Base-by-base conservation (phyloP, 2,329 filamentous ascomycete species). In the Pseudogymnoascus sp. region DNA sequence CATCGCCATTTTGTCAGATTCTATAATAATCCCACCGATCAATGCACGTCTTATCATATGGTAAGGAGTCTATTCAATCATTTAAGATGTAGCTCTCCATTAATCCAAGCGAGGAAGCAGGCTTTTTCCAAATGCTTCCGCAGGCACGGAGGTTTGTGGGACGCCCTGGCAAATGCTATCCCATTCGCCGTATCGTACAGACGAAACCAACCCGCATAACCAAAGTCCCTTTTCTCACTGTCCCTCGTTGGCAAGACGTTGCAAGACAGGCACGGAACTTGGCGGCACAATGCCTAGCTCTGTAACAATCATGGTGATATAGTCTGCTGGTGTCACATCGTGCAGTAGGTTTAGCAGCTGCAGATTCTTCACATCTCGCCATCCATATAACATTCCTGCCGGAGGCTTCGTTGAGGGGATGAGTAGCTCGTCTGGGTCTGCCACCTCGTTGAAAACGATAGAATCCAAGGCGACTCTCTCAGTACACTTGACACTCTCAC, bases 401-500 rank as follows among this genome's bases (percentile, higher is more conserved):
- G 70, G 73, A 64, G 27, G 60, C 64, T 17, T 70, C 60, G 29
- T 61, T 65, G 60, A 65, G 31, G 60, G 68, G 58, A 66, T 74
- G 35, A 69, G 65, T 61, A 89, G 76, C 76, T 91, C 81, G 74
- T 89, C 84, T 75, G 91, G 71, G 74, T 92, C 82, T 76, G 85
- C 92, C 65, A 97, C 88, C 78, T 99, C 94, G 74, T 99, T 99
- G 70, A 91, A 88, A 42, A 94, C 93, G 67, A 97, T 90, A 25
- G 91, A 93, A 76, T 97, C 94, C 12, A 95, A 85, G 5, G 91
- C 90, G 9, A 97, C 91, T 63, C 91, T 88, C 69, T 91, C 87
- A 70, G 94, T 90, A 74, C 97, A 97, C 76, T 97, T 99, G 77
- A 97, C 87, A 3, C 89, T 94, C 78, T 97, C 93, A 74, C 91